Percentiles rank a stretch among this genome's conserved stretches.
Conservation (phyloP, 805 yeast genomes). For the Teunomyces kruisii region DNA sequence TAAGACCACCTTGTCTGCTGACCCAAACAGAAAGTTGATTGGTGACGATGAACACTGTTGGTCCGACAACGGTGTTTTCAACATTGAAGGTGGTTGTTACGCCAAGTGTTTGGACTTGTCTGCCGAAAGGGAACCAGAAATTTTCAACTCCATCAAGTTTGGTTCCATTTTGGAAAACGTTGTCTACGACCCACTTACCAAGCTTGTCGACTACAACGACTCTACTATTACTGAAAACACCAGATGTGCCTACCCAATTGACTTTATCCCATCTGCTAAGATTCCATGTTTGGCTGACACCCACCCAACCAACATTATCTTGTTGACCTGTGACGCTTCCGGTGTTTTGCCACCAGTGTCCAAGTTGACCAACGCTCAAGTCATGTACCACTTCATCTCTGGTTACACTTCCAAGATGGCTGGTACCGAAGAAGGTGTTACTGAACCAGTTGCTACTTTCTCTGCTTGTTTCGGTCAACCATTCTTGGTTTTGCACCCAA, state of each 20-base stretch:
- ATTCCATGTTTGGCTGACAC: slow-evolving; percentile 87
- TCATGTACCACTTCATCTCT: slow-evolving; percentile 97
- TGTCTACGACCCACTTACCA: slow-evolving; percentile 73
- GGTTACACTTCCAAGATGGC: slow-evolving; percentile 99
- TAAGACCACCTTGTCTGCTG: slow-evolving; percentile 95
- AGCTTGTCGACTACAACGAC: slow-evolving; percentile 84
- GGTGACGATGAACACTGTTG: slow-evolving; percentile 99
- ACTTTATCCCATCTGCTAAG: slow-evolving; percentile 93
- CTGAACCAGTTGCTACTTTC: slow-evolving; percentile 97
- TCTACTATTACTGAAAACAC: slow-evolving; percentile 91
- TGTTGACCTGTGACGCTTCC: slow-evolving; percentile 95
- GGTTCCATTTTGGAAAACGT: slow-evolving; percentile 96
- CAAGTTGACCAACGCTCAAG: slow-evolving; percentile 89
- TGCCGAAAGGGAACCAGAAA: slow-evolving; percentile 95
- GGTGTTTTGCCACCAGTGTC: slow-evolving; percentile 98
- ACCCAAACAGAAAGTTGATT: slow-evolving; percentile 87
- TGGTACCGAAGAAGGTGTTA: slow-evolving; percentile 97
- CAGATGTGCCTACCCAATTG: slow-evolving; percentile 98
- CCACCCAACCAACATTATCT: slow-evolving; percentile 89
- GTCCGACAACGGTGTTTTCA: slow-evolving; percentile 97
- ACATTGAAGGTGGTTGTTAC: slow-evolving; percentile 99
- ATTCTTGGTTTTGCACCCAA: slow-evolving; percentile 95
- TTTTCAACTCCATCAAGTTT: slow-evolving; percentile 89
- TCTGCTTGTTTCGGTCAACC: slow-evolving; percentile 99
- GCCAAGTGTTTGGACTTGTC: slow-evolving; percentile 92